phyloP scores from a whole-genome alignment of 2,329 filamentous ascomycete genomes.

The Curvularia lunata region DNA sequence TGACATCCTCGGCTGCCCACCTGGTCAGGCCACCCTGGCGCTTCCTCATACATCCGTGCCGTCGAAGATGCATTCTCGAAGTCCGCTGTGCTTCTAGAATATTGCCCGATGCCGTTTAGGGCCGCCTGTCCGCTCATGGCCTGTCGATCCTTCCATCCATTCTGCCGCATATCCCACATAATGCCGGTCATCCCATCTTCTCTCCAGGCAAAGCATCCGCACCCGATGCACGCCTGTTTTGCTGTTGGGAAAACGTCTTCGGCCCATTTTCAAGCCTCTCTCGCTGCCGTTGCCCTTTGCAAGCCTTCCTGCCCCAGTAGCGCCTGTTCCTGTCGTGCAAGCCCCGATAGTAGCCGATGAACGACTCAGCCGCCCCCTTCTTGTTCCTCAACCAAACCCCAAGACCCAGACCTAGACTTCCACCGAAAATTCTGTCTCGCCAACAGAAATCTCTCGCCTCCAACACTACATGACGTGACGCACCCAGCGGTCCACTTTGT shows the following conservation, averaged over 20 bases:
- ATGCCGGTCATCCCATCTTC: slow-evolving; percentile 25
- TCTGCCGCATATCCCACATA: slow-evolving; percentile 23
- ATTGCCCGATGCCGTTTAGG: slow-evolving; percentile 34
- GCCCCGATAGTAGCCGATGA: slow-evolving; percentile 33
- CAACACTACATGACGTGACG: slow-evolving; percentile 30
- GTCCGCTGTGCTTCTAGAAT: slow-evolving; percentile 41
- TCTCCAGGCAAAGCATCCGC: slow-evolving; percentile 9
- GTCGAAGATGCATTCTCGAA: slow-evolving; percentile 30
- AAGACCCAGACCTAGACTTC: slow-evolving; percentile 8
- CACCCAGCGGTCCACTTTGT: slow-evolving; percentile 23
- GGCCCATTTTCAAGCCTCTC: slow-evolving; percentile 12
- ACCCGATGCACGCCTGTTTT: slow-evolving; percentile 19
- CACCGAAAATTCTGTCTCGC: slow-evolving; percentile 27
- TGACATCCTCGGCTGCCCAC: slow-evolving; percentile 14
- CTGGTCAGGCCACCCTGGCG: slow-evolving; percentile 14
- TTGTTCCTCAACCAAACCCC: slow-evolving; percentile 17
- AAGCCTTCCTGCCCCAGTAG: slow-evolving; percentile 21
- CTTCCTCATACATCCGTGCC: slow-evolving; percentile 21
- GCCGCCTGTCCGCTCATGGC: slow-evolving; percentile 27
- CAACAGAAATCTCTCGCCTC: slow-evolving; percentile 26
- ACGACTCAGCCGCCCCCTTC: slow-evolving; percentile 31
- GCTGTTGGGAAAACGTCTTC: slow-evolving; percentile 23
- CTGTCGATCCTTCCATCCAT: slow-evolving; percentile 33
- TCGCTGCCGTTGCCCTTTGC: slow-evolving; percentile 16
- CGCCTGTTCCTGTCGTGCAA: slow-evolving; percentile 18